These are phyloP conservation scores for Coemansia sp. DNA, from an alignment of 192 early-diverging fungal genomes.

Conservation along the genomic window DNA sequence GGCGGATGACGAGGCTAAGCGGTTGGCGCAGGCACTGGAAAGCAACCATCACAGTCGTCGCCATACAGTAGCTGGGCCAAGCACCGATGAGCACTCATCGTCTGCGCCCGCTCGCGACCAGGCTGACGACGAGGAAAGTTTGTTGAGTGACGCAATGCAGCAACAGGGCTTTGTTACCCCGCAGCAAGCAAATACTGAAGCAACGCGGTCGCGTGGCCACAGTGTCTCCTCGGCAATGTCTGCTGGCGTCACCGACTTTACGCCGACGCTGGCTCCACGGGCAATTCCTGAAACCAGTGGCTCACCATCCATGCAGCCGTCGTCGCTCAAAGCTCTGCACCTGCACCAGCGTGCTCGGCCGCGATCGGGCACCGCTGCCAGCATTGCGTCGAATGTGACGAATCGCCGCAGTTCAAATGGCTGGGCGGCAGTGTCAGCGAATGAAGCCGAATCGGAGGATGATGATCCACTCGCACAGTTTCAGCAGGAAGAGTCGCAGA, in stretches of 20 bases:
- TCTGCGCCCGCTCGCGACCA: neutral
- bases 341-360: slow-evolving; percentile 17
- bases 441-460: neutral
- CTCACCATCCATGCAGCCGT: slow-evolving; percentile 8
- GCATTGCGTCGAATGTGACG: slow-evolving; percentile 17
- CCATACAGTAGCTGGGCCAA: neutral
- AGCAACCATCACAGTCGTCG: neutral
- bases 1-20: slow-evolving; percentile 71
- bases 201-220: slow-evolving; percentile 42
- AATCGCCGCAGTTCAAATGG: slow-evolving; percentile 12
- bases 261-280: slow-evolving; percentile 13
- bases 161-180: slow-evolving; percentile 37
- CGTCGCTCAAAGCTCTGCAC: slow-evolving; percentile 9
- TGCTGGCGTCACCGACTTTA: slow-evolving; percentile 27
- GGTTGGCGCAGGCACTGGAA: slow-evolving; percentile 67
- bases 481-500: slow-evolving; percentile 52
- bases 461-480: slow-evolving; percentile 53
- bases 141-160: slow-evolving; percentile 20
- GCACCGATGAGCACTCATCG: neutral
- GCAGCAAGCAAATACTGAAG: slow-evolving; percentile 40
- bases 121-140: slow-evolving; percentile 15
- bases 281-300: neutral
- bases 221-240: slow-evolving; percentile 43
- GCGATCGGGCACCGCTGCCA: slow-evolving; percentile 39
- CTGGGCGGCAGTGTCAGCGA: slow-evolving; percentile 3